phyloP scores from a whole-genome alignment of 371 early-diverging fungal species.

The Mucor sp. region DNA sequence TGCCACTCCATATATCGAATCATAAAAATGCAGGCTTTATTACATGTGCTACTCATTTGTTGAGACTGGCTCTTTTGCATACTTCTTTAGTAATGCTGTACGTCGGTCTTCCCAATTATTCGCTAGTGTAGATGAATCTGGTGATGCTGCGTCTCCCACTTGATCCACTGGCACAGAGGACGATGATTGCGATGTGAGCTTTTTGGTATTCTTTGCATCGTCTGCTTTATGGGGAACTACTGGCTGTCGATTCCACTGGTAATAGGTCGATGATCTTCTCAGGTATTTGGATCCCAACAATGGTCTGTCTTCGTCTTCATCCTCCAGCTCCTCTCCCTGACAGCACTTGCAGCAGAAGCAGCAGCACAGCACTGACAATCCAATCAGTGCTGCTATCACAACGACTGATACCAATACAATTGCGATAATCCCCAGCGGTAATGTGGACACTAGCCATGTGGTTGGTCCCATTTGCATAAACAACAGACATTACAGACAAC shows the following conservation, averaged over 20 bases:
- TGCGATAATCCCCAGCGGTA: conserved; percentile 9
- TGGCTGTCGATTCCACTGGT: conserved; percentile 28
- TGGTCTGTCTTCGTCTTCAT: conserved; percentile 16
- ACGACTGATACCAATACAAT: conserved; percentile 10
- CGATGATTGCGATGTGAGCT: background rate
- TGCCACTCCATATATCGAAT: too few relatives aligned
- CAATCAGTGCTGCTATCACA: conserved; percentile 6
- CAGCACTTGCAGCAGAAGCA: conserved; percentile 10
- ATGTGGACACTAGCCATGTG: conserved; percentile 11
- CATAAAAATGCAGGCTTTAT: too few relatives aligned
- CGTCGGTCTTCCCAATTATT: conserved; percentile 23
- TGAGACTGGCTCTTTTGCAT: conserved; percentile 10
- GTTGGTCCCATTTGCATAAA: too few relatives aligned
- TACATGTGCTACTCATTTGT: background rate
- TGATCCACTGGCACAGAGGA: background rate
- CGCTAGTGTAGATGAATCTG: background rate
- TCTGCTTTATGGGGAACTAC: background rate
- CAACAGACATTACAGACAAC: background rate
- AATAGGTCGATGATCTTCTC: conserved; percentile 25
- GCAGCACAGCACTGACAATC: conserved; percentile 9
- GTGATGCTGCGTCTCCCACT: background rate
- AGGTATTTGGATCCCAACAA: conserved; percentile 11
- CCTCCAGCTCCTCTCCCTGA: conserved; percentile 2
- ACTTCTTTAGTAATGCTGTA: conserved; percentile 24
- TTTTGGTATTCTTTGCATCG: background rate